These are phyloP conservation scores for Houttuynia cordata DNA, from an alignment of 164 flowering plant genomes.

Conservation along the genomic window DNA sequence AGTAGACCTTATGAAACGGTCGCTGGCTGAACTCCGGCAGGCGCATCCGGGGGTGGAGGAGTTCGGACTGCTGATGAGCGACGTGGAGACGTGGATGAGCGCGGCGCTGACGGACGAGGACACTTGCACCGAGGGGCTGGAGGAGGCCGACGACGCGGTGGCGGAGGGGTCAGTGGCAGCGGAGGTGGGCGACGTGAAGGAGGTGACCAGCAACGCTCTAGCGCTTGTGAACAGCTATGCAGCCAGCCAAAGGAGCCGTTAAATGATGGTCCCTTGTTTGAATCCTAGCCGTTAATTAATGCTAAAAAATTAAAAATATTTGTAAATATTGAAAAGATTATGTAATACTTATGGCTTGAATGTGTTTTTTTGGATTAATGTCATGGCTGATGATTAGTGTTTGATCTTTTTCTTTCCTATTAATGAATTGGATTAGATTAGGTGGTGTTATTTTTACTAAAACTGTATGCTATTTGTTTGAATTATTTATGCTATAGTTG, in stretches of 20 bases:
- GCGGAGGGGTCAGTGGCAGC: slow-evolving; percentile 37
- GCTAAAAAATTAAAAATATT: too few species aligned
- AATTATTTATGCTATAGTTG: too few species aligned
- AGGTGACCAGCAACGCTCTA: slow-evolving; percentile 73
- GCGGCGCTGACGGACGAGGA: slow-evolving; percentile 78
- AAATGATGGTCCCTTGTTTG: too few species aligned
- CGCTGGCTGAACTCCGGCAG: slow-evolving; percentile 46
- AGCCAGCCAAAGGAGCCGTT: not conserved
- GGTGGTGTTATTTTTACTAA: too few species aligned
- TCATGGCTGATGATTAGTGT: too few species aligned
- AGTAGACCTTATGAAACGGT: slow-evolving; percentile 48
- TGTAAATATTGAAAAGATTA: too few species aligned
- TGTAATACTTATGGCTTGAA: too few species aligned
- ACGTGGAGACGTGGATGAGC: slow-evolving; percentile 98
- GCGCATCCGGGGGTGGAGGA: slow-evolving; percentile 13
- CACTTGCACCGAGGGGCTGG: slow-evolving; percentile 78
- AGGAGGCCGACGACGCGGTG: slow-evolving; percentile 30
- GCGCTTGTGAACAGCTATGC: slow-evolving; percentile 62
- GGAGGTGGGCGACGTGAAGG: slow-evolving; percentile 23
- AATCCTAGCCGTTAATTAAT: too few species aligned
- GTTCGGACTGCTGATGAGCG: slow-evolving; percentile 49
- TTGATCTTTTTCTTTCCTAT: too few species aligned
- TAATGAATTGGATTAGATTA: too few species aligned
- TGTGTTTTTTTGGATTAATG: too few species aligned
- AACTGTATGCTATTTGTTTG: too few species aligned